Evolutionary conservation across 164 flowering plant species (phyloP).

Genomic region (Pachysandra terminalis): DNA sequence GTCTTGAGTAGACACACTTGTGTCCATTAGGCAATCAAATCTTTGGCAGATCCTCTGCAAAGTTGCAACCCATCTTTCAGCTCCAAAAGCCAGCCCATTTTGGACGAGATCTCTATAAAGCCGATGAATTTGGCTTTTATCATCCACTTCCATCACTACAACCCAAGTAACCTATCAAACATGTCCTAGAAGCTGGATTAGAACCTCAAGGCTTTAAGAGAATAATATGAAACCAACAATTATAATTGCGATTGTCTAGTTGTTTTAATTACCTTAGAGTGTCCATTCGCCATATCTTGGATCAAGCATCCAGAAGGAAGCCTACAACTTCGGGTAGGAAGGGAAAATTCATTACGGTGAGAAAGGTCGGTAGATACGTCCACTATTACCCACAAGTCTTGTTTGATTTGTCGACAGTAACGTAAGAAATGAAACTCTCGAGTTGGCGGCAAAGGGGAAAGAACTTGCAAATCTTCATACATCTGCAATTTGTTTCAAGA

Average conservation of each 20-base stretch:
- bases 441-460: conserved; percentile 65
- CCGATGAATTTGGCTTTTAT: conserved; percentile 24
- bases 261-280: conserved; percentile 52
- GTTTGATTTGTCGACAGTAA: conserved; percentile 69
- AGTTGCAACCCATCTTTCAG: conserved; percentile 46
- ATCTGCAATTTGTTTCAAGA: conserved; percentile 35
- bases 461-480: conserved; percentile 69
- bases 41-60: conserved; percentile 47
- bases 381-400: conserved; percentile 76
- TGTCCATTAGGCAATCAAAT: conserved; percentile 25
- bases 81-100: conserved; percentile 51
- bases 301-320: conserved; percentile 88
- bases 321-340: conserved; percentile 37
- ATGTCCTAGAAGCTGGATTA: background rate
- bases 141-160: conserved; percentile 51
- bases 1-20: conserved; percentile 16
- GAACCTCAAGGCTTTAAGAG: too few species aligned
- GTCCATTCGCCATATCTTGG: conserved; percentile 74
- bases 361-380: conserved; percentile 60
- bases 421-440: conserved; percentile 76
- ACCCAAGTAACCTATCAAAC: conserved; percentile 46
- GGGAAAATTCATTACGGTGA: conserved; percentile 27
- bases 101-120: conserved; percentile 35
- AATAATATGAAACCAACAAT: background rate
- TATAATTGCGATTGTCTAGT: background rate